Evolutionary conservation across 2,329 filamentous ascomycete genomes (phyloP), one percentile per base, ranked within the genome.

Genomic region (Sporothrix luriei): DNA sequence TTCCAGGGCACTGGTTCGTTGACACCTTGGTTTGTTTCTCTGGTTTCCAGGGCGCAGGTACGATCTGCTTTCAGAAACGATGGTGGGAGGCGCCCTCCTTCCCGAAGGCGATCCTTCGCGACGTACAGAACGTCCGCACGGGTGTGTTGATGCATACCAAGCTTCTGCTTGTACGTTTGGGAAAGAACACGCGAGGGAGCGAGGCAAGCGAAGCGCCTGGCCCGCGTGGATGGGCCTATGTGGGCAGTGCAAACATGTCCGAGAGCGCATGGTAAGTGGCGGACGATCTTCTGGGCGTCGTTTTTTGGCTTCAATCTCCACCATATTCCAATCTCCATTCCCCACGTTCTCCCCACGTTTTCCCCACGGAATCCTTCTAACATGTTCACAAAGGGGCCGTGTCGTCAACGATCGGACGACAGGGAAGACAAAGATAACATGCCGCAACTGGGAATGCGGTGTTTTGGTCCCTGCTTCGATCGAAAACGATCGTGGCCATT

Each of bases 401-500:
- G 80, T 97, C 40, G 87, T 89, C 68, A 88, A 89, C 75, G 90
- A 96, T 75, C 88, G 85, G 74, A 80, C 78, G 9, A 90, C 87
- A 2, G 89, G 89, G 72, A 79, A 86, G 72, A 86, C 88, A 14
- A 97, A 93, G 78, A 83, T 98, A 72, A 93, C 86, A 72, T 93
- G 91, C 78, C 88, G 91, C 68, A 99, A 98, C 78, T 98, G 94
- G 94, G 95, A 98, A 80, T 97, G 93, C 76, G 95, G 95, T 48
- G 91, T 99, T 1, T 75, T 98, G 29, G 78, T 97, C 52, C 88
- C 89, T 11, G 82, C 91, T 55, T 69, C 57, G 14, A 68, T 49
- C 7, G 13, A 54, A 48, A 62, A 72, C 72, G 71, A 72, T 75
- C 73, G 68, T 70, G 71, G 57, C 14, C 48, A 26, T 24, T n/a